These are phyloP conservation scores for Ochetophila trinervis DNA, from an alignment of 306 rosid species.

Conservation along the genomic window DNA sequence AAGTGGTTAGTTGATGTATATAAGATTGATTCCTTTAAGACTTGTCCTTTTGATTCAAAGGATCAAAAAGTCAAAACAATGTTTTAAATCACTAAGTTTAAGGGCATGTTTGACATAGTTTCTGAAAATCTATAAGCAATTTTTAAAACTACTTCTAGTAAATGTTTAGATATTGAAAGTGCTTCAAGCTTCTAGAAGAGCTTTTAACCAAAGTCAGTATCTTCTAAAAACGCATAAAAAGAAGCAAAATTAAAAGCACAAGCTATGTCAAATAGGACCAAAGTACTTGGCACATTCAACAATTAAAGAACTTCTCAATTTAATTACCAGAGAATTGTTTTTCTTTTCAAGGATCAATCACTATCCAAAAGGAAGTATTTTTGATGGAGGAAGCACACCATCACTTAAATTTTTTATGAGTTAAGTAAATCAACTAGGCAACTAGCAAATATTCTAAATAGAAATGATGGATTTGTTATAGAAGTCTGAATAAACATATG, in stretches of 20 bases:
- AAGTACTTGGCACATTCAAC: not conserved
- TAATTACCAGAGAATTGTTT: not conserved
- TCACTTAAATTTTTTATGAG: not conserved
- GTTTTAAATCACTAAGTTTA: not conserved
- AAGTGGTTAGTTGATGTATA: no score
- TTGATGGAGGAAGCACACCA: not conserved
- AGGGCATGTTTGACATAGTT: no score
- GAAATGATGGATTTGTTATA: not conserved
- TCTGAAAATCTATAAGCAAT: no score
- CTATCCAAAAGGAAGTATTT: conserved; percentile 4
- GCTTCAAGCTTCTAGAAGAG: no score
- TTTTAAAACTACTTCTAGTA: no score
- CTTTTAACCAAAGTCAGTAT: no score
- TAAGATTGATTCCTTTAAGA: not conserved
- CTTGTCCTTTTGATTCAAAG: not conserved
- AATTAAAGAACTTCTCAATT: not conserved
- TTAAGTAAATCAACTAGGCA: not conserved
- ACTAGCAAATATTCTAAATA: not conserved
- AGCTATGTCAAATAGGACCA: no score
- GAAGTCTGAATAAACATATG: not conserved
- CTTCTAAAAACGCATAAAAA: no score
- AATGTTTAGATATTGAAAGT: no score
- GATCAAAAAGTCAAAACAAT: not conserved
- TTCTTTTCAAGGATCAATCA: not conserved
- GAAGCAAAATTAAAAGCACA: no score